Percentiles rank a stretch among this genome's conserved stretches.
phyloP scores from a whole-genome alignment of 2,329 filamentous ascomycete species.

The Colletotrichum kahawae region DNA sequence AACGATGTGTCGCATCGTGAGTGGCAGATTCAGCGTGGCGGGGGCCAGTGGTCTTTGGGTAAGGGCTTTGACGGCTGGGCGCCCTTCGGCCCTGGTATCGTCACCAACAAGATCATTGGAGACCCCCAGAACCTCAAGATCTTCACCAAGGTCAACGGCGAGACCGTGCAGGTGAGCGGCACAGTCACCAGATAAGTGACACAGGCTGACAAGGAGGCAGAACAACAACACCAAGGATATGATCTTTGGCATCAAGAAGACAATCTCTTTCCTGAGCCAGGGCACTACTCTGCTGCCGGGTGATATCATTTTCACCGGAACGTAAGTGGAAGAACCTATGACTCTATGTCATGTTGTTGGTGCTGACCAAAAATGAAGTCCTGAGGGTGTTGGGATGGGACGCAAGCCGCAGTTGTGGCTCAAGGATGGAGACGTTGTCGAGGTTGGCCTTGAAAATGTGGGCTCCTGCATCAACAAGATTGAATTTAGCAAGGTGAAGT shows the following conservation, averaged over 20 bases:
- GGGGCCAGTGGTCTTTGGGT: constrained; percentile 73
- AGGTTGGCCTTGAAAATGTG: constrained; percentile 70
- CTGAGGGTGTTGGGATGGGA: constrained; percentile 74
- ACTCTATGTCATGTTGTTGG: not conserved
- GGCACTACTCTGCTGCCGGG: constrained; percentile 68
- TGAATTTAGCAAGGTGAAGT: constrained; percentile 31
- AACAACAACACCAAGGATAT: constrained; percentile 63
- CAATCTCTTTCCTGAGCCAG: constrained; percentile 63
- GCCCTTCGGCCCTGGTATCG: constrained; percentile 75
- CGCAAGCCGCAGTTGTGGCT: constrained; percentile 70
- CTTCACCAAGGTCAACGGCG: constrained; percentile 63
- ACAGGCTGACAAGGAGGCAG: constrained; percentile 29
- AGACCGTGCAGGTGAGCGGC: constrained; percentile 53
- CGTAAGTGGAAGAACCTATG: constrained; percentile 40
- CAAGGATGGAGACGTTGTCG: constrained; percentile 72
- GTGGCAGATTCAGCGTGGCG: constrained; percentile 73
- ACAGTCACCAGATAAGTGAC: not conserved
- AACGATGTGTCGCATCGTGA: constrained; percentile 84
- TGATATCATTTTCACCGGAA: constrained; percentile 71
- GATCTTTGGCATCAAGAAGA: constrained; percentile 67
- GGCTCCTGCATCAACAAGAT: constrained; percentile 62
- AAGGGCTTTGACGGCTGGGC: constrained; percentile 81
- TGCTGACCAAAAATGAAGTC: constrained; percentile 42
- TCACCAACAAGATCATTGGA: constrained; percentile 57
- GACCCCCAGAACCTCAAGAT: constrained; percentile 64